Percentiles rank a stretch among this genome's conserved stretches.
Conservation (phyloP, 257 asterid genomes). For the Solanum sparsipilum region DNA sequence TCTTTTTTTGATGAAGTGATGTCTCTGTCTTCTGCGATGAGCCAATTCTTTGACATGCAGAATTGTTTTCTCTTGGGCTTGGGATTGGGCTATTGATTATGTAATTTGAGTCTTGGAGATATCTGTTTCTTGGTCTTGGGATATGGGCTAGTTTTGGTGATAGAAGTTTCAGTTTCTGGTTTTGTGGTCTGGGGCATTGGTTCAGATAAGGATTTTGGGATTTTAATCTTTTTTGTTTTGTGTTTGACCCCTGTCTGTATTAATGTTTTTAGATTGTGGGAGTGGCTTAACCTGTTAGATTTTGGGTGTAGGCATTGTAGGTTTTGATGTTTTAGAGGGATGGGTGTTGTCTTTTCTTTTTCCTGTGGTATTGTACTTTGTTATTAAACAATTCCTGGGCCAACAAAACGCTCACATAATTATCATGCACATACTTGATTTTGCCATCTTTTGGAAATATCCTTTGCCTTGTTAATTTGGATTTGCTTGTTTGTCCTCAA, state of each 20-base stretch:
- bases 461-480: background rate
- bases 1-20: background rate
- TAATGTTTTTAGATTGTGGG: background rate
- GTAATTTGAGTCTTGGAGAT: too few species aligned
- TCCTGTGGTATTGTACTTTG: background rate
- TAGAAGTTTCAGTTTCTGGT: background rate
- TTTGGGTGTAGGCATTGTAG: background rate
- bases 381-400: background rate
- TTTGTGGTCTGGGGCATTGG: background rate
- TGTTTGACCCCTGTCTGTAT: background rate
- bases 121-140: background rate
- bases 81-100: background rate
- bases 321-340: background rate
- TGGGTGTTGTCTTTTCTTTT: background rate
- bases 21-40: background rate
- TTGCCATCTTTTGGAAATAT: background rate
- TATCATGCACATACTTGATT: background rate
- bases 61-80: background rate
- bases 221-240: background rate
- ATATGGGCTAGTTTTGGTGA: background rate
- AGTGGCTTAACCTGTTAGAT: background rate
- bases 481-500: background rate
- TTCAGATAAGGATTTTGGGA: background rate
- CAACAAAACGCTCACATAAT: background rate
- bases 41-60: background rate